These are phyloP conservation scores for Mortierella sp. DNA, from an alignment of 371 early-diverging fungal species.

Conservation along the genomic window DNA sequence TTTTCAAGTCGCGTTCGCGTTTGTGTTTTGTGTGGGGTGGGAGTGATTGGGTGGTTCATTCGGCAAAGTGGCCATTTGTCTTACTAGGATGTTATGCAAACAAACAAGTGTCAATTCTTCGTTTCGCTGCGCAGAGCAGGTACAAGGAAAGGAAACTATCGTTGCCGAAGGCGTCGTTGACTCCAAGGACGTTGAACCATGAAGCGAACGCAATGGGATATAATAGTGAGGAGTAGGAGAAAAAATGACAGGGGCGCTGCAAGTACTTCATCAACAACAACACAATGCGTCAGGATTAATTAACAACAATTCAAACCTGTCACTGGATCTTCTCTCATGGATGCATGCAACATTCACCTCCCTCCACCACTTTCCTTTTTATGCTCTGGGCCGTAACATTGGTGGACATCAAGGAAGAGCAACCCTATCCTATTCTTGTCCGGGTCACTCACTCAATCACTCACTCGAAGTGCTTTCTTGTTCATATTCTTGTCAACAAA, in stretches of 20 bases:
- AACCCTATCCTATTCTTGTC: background rate
- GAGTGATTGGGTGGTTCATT: background rate
- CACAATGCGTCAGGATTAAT: background rate
- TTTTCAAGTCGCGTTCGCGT: background rate
- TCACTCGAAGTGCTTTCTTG: background rate
- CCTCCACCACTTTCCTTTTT: background rate
- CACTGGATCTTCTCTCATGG: background rate
- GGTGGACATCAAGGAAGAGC: background rate
- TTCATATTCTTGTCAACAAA: background rate
- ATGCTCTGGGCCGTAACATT: background rate
- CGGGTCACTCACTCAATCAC: background rate
- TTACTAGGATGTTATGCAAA: background rate
- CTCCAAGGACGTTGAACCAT: background rate
- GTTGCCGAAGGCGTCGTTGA: background rate
- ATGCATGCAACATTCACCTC: background rate
- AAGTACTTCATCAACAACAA: no score
- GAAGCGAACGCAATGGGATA: background rate
- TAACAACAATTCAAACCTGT: background rate
- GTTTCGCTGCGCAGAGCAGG: background rate
- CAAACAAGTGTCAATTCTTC: background rate
- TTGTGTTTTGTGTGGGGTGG: background rate
- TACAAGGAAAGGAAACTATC: background rate
- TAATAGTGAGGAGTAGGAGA: no score
- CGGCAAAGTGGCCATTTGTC: background rate
- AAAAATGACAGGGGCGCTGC: no score